Percentiles rank a stretch among this genome's conserved stretches.
These are phyloP conservation scores for Aspergillus biplanus DNA, from an alignment of 495 filamentous ascomycete genomes.

Conservation along the genomic window DNA sequence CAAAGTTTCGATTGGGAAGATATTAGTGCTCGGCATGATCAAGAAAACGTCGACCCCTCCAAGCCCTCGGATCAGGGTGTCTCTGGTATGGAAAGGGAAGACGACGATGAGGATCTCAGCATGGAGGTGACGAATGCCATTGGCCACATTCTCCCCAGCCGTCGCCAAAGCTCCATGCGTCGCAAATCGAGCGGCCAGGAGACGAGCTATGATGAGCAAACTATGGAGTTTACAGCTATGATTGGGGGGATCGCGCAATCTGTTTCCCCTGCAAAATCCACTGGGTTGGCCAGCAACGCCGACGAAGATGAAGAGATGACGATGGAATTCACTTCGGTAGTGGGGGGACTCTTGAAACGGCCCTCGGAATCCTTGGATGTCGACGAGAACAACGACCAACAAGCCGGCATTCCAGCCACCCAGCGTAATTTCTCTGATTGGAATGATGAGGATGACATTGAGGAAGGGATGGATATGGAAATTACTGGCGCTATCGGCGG, in stretches of 20 bases:
- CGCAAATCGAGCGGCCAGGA: conserved; percentile 46
- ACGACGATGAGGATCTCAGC: conserved; percentile 67
- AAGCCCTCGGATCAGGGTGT: conserved; percentile 23
- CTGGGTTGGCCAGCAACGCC: conserved; percentile 37
- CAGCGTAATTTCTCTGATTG: conserved; percentile 28
- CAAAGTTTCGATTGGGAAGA: conserved; percentile 53
- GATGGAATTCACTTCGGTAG: conserved; percentile 78
- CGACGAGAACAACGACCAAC: conserved; percentile 31
- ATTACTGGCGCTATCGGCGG: conserved; percentile 74
- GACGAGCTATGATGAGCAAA: conserved; percentile 59
- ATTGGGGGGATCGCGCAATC: conserved; percentile 64
- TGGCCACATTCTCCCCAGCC: conserved; percentile 73
- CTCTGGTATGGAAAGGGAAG: conserved; percentile 32
- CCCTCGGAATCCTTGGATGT: conserved; percentile 22
- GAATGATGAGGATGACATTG: conserved; percentile 47
- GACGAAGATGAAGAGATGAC: conserved; percentile 75
- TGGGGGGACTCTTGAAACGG: conserved; percentile 65
- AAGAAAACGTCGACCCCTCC: conserved; percentile 65
- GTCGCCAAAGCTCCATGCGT: conserved; percentile 37
- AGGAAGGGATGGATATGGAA: conserved; percentile 63
- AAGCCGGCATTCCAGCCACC: conserved; percentile 25
- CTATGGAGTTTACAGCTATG: conserved; percentile 80
- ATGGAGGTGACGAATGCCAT: conserved; percentile 86
- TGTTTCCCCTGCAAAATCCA: conserved; percentile 40
- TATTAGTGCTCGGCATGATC: conserved; percentile 56